phyloP scores from a whole-genome alignment of 768 basidiomycete species.

The Collybia sordida region DNA sequence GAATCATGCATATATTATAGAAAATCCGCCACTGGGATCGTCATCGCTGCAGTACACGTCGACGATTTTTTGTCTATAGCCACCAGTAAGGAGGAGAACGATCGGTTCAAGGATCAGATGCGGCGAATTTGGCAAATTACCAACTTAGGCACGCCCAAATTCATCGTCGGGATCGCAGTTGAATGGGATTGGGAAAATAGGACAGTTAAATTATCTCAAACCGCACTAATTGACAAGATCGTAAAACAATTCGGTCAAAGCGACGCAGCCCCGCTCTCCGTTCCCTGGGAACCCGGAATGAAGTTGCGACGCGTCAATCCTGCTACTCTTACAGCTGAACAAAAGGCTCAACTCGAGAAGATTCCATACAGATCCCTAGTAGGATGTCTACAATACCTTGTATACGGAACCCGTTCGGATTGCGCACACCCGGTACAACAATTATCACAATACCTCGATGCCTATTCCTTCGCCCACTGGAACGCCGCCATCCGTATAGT shows the following conservation, averaged over 20 bases:
- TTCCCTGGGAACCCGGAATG: constrained; percentile 20
- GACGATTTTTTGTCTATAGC: too few species aligned
- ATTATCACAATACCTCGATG: constrained; percentile 3
- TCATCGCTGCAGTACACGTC: too few species aligned
- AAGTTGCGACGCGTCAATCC: constrained; percentile 5
- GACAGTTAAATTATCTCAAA: constrained; percentile 20
- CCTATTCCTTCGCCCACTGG: neutral
- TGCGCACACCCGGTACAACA: neutral
- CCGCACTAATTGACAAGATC: constrained; percentile 23
- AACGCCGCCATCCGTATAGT: constrained; percentile 10
- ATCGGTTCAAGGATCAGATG: constrained; percentile 26
- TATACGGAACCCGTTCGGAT: neutral
- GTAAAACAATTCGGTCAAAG: constrained; percentile 14
- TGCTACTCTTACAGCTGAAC: neutral
- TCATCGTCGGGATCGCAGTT: constrained; percentile 31
- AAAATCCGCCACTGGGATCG: too few species aligned
- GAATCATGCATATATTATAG: too few species aligned
- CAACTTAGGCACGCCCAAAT: constrained; percentile 24
- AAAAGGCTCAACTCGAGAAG: neutral
- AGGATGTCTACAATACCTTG: neutral
- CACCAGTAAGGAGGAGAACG: too few species aligned
- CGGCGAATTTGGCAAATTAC: constrained; percentile 25
- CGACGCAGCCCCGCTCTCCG: constrained; percentile 10
- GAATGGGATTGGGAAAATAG: constrained; percentile 15
- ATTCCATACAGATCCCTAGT: neutral